These are phyloP conservation scores for Amanita pallidorosea DNA, from an alignment of 768 basidiomycete genomes.

Conservation along the genomic window DNA sequence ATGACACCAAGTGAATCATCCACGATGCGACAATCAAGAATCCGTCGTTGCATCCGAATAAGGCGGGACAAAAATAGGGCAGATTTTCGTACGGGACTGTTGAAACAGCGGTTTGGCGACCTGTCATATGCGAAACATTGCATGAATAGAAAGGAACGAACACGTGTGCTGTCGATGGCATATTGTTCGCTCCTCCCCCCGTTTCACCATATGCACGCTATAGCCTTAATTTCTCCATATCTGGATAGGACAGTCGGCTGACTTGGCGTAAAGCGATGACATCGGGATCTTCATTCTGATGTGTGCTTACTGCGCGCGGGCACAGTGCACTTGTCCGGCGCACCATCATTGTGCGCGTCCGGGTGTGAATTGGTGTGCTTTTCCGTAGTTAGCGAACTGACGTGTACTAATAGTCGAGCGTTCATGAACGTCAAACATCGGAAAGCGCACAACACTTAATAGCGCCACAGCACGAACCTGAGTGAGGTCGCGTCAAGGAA, in stretches of 20 bases:
- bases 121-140: background rate
- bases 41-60: background rate
- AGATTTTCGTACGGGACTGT: background rate
- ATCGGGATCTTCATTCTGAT: background rate
- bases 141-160: background rate
- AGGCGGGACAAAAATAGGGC: background rate
- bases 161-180: background rate
- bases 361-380: background rate
- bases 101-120: background rate
- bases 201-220: background rate
- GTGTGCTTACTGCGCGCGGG: background rate
- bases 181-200: background rate
- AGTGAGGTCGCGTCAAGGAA: too few relatives aligned
- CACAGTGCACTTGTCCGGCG: background rate
- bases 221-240: constrained; percentile 6
- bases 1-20: background rate
- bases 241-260: background rate
- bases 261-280: background rate
- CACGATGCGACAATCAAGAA: background rate
- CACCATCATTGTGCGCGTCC: background rate
- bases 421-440: background rate
- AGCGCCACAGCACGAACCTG: too few relatives aligned
- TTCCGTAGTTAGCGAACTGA: background rate
- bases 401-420: background rate
- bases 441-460: background rate